Percentiles rank a stretch among this genome's conserved stretches.
Evolutionary conservation across 179 eudicot species (phyloP).

Genomic region (Patellifolia procumbens): DNA sequence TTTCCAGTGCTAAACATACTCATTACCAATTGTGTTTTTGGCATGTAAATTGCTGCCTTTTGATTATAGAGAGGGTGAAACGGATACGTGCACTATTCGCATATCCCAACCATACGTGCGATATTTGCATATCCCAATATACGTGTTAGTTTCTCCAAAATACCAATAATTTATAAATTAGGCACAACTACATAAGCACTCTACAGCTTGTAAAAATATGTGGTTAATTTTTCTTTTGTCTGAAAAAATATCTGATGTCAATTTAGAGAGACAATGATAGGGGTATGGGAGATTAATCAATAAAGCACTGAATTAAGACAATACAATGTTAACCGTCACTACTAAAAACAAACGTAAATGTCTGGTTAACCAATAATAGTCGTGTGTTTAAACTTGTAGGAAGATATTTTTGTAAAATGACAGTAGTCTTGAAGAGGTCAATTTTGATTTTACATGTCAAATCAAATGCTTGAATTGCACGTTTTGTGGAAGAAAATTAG

Average conservation of each 20-base stretch:
- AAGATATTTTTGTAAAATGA: background rate
- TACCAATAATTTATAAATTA: too few relatives aligned
- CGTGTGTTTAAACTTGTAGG: background rate
- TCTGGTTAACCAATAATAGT: background rate
- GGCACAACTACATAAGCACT: too few relatives aligned
- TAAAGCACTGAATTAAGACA: background rate
- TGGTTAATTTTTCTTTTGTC: too few relatives aligned
- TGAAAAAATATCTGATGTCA: slow-evolving; percentile 4
- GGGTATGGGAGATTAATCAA: background rate
- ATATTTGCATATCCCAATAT: too few relatives aligned
- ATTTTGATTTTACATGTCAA: background rate
- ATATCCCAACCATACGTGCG: too few relatives aligned
- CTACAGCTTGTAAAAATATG: too few relatives aligned
- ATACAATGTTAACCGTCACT: too few relatives aligned
- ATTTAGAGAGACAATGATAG: background rate
- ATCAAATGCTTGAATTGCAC: background rate
- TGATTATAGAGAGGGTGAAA: too few relatives aligned
- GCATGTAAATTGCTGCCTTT: background rate
- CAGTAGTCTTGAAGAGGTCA: slow-evolving; percentile 1
- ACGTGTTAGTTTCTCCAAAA: too few relatives aligned
- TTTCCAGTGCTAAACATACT: background rate
- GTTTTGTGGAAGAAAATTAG: background rate
- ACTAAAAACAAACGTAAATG: too few relatives aligned
- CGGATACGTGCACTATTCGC: too few relatives aligned
- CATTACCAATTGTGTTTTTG: background rate